Evolutionary conservation across 768 basidiomycete genomes (phyloP).

Genomic region (Boletus reticulatus): DNA sequence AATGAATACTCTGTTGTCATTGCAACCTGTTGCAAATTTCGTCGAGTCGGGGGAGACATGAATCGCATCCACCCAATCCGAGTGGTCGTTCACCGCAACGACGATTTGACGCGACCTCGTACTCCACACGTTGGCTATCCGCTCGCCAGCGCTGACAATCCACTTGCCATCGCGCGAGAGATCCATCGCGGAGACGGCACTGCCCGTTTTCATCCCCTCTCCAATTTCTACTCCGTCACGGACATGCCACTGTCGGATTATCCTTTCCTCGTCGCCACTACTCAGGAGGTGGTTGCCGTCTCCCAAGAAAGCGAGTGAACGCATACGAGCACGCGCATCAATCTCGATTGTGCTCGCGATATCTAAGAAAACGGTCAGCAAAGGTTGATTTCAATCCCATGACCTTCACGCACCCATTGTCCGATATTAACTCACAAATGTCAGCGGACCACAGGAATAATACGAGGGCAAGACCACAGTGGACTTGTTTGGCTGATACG

Average conservation of each 20-base stretch:
- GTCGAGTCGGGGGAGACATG: constrained; percentile 1
- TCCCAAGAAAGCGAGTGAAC: background rate
- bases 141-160: background rate
- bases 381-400: background rate
- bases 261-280: background rate
- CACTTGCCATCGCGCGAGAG: background rate
- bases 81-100: background rate
- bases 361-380: background rate
- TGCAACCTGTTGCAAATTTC: background rate
- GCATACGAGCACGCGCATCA: background rate
- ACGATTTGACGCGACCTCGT: background rate
- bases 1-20: background rate
- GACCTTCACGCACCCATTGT: background rate
- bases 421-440: background rate
- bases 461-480: no score
- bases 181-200: background rate
- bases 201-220: background rate
- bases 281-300: background rate
- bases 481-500: no score
- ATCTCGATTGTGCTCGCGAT: background rate
- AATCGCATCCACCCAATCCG: background rate
- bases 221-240: background rate
- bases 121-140: background rate
- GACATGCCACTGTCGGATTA: background rate
- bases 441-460: no score